A percentile compares a stretch with the other conserved stretches of the same genome.
Evolutionary conservation across 2,329 filamentous ascomycete species (phyloP).

Genomic region (Byssoonygena ceratinophila): DNA sequence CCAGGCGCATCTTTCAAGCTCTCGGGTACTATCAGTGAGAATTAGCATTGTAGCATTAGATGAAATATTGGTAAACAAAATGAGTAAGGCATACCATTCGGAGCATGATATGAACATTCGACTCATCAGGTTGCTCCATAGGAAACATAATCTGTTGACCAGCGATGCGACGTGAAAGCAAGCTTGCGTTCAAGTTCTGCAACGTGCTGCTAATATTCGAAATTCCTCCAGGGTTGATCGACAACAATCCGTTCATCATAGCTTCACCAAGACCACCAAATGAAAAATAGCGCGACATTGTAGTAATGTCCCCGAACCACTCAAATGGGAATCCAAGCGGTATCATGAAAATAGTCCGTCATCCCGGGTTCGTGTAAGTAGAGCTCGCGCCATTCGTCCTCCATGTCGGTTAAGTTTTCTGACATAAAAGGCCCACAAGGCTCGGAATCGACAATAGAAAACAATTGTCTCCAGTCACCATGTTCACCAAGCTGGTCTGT

Average conservation of each 20-base stretch:
- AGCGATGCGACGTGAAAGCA: no score
- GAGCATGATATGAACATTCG: neutral
- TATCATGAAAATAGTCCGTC: conserved; percentile 34
- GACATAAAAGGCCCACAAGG: conserved; percentile 29
- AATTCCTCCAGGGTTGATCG: neutral
- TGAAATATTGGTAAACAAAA: neutral
- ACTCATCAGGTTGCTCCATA: neutral
- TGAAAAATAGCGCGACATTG: neutral
- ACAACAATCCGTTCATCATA: neutral
- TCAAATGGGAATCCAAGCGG: conserved; percentile 30
- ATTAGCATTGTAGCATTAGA: neutral
- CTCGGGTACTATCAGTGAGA: neutral
- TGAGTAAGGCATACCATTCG: neutral
- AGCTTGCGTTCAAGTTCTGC: neutral
- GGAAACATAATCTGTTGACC: no score
- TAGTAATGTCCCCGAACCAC: neutral
- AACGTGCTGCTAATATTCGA: neutral
- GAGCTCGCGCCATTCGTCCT: conserved; percentile 38
- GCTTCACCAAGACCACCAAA: neutral
- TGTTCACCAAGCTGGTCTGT: conserved; percentile 28
- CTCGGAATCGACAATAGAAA: conserved; percentile 32
- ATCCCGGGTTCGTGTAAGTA: conserved; percentile 37
- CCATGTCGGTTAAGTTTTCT: conserved; percentile 32
- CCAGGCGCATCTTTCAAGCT: neutral
- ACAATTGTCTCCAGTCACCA: conserved; percentile 35